phyloP scores from a whole-genome alignment of 2,329 filamentous ascomycete genomes.

The Verticillium dahliae region DNA sequence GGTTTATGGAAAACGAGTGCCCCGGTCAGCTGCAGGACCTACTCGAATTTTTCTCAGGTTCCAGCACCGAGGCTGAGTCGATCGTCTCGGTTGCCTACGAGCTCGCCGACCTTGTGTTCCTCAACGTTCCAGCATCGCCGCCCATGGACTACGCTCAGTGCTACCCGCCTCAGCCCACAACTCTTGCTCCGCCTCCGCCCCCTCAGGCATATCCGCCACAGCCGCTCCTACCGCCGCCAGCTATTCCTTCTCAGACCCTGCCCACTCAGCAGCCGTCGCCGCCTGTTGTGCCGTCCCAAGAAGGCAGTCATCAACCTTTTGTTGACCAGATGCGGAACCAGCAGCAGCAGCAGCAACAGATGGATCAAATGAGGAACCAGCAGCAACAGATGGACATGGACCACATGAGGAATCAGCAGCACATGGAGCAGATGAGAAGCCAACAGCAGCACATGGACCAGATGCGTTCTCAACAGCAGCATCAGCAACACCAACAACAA shows the following conservation, averaged over 20 bases:
- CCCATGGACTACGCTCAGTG: conserved; percentile 13
- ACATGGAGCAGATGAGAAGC: background rate
- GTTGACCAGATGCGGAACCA: conserved; percentile 10
- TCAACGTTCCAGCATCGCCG: conserved; percentile 10
- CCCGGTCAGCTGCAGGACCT: conserved; percentile 58
- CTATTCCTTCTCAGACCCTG: conserved; percentile 11
- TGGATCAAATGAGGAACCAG: background rate
- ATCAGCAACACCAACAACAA: background rate
- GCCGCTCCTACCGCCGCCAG: conserved; percentile 11
- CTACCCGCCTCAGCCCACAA: conserved; percentile 8
- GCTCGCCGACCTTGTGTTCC: conserved; percentile 39
- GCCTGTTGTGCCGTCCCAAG: conserved; percentile 9
- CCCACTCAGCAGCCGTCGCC: conserved; percentile 10
- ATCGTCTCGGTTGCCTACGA: conserved; percentile 55
- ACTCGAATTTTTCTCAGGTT: conserved; percentile 57
- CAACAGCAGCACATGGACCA: background rate
- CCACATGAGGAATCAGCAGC: background rate
- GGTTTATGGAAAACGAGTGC: conserved; percentile 55
- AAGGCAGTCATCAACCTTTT: conserved; percentile 5
- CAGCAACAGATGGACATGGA: background rate
- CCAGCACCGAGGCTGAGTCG: conserved; percentile 48
- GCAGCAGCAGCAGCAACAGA: conserved; percentile 1
- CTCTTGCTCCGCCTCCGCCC: conserved; percentile 3
- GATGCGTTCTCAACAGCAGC: background rate
- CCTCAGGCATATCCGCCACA: conserved; percentile 9